Evolutionary conservation across 768 basidiomycete genomes (phyloP), one percentile per base, ranked within the genome.

Genomic region (Suillus variegatus): DNA sequence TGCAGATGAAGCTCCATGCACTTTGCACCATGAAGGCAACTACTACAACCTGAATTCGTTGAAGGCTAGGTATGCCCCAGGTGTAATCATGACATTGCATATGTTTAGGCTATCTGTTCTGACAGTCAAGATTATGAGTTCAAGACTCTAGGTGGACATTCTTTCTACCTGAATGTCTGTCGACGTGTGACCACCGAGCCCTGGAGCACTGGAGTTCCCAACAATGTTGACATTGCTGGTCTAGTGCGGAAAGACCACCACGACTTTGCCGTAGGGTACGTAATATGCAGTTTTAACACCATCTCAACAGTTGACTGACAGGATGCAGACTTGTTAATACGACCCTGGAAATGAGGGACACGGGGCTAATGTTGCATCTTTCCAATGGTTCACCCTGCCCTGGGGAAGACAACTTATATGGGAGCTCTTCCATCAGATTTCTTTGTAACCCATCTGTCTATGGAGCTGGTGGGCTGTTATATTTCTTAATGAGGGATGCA

Each of bases 201-300:
- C 0, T 92, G 87, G 84, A 83, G 85, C 35, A 73, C 85, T 9
- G 82, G 85, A 46, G 81, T 87, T 41, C 80, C 85, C 25, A 77
- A 83, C 4, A 75, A 81, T 18, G 80, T 78, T 20, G 81, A 88
- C 49, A 83, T 93, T 22, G 91, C 81, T 6, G 92, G 83, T 1
- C 84, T 91, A 66, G 82, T 88, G 46, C 83, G 85, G 47, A 82
- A 81, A 58, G 85, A 77, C 56, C 90, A 85, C 65, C 85, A 89
- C 0, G 88, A 92, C 74, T 88, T 93, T 75, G 86, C 86, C 8
- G 82, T 93, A 43, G 92, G 92, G 92, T 90, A 68, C 61, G 81
- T 65, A 14, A 22, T 43, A 16, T 60, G 20, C 16, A 28, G 10
- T 35, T n/a, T 5, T 28, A 32, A 41, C 18, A 41, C 12, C 10